Percentiles rank a stretch among this genome's conserved stretches.
Conservation (phyloP, 2,329 filamentous ascomycete genomes). For the Cordyceps cateniannulata region DNA sequence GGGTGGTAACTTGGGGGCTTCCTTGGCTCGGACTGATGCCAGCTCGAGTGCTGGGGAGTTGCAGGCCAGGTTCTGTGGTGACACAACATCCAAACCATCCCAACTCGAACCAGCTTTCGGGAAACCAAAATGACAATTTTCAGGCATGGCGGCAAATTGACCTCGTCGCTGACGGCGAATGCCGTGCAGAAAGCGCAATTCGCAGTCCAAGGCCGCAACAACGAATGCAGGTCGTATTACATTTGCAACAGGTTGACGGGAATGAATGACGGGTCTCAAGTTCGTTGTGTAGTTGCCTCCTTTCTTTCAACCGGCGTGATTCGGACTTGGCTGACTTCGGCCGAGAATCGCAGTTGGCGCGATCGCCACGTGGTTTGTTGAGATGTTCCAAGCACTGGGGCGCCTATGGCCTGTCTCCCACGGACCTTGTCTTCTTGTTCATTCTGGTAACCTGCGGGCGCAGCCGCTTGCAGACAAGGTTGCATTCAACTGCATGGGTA, state of each 20-base stretch:
- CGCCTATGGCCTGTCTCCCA: neutral
- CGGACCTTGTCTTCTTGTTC: neutral
- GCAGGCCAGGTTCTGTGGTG: no score
- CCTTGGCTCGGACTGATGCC: no score
- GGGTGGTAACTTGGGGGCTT: no score
- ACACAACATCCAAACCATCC: no score
- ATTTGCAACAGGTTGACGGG: neutral
- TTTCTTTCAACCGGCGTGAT: neutral
- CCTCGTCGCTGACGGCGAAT: no score
- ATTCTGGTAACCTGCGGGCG: neutral
- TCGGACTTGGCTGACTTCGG: neutral
- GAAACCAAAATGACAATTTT: no score
- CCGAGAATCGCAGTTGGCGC: slow-evolving; percentile 1
- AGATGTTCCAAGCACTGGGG: neutral
- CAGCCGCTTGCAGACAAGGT: neutral
- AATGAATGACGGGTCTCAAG: neutral
- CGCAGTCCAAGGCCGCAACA: no score
- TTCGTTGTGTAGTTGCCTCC: neutral
- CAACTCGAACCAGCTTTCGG: no score
- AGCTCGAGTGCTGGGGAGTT: no score
- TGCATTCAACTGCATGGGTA: neutral
- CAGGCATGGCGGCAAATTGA: no score
- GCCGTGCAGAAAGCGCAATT: no score
- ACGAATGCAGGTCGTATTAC: neutral
- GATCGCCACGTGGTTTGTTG: slow-evolving; percentile 11